Conservation (phyloP, 306 rosid genomes). For the Quercus cerris region DNA sequence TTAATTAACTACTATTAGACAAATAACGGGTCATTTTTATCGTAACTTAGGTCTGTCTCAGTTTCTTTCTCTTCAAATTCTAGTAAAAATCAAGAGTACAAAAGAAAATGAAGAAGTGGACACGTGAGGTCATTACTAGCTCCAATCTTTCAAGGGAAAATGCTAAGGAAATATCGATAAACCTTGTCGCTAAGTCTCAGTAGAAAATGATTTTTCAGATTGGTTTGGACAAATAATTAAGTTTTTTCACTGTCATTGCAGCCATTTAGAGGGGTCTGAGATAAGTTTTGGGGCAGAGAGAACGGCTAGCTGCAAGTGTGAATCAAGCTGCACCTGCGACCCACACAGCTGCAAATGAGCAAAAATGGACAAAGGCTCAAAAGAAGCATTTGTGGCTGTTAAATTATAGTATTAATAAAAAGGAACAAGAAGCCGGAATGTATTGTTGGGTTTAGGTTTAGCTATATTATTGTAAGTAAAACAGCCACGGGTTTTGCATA, state of each 20-base stretch:
- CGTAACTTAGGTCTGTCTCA: too few species aligned
- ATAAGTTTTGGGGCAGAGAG: conserved; percentile 37
- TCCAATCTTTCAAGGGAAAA: background rate
- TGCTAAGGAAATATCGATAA: too few species aligned
- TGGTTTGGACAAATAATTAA: too few species aligned
- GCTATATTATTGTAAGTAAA: background rate
- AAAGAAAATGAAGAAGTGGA: background rate
- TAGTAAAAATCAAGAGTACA: background rate
- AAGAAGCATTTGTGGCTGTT: background rate
- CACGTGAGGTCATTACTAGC: background rate
- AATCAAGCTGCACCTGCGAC: conserved; percentile 23
- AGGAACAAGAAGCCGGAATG: background rate
- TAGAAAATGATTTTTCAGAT: too few species aligned
- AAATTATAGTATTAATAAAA: background rate
- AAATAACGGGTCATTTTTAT: too few species aligned
- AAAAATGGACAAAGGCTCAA: background rate
- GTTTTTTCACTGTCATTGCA: background rate
- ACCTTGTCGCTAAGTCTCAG: too few species aligned
- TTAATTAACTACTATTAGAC: too few species aligned
- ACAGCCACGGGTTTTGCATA: background rate
- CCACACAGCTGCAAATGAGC: conserved; percentile 23
- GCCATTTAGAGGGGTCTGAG: conserved; percentile 21
- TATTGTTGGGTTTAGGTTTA: background rate
- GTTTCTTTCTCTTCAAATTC: background rate
- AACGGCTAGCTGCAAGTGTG: conserved; percentile 22